Percentiles rank a stretch among this genome's conserved stretches.
Evolutionary conservation across 2,329 filamentous ascomycete species (phyloP).

Genomic region (Cladosporium austrohemisphaericum): DNA sequence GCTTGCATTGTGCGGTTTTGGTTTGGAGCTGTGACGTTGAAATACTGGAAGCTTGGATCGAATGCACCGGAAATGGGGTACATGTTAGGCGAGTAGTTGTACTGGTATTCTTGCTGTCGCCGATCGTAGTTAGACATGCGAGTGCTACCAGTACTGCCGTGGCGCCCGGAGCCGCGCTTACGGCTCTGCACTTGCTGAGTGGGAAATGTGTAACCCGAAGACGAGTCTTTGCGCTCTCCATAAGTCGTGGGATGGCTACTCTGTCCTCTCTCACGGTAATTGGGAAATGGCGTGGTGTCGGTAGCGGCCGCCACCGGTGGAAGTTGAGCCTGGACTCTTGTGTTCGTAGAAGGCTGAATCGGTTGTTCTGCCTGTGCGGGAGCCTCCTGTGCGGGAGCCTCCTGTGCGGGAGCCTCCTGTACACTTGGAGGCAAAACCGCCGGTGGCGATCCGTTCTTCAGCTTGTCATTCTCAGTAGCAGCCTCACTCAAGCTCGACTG

Average conservation of each 20-base stretch:
- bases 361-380: too few species aligned
- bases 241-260: not conserved
- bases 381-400: too few species aligned
- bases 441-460: not conserved
- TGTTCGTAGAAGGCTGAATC: too few species aligned
- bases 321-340: not conserved
- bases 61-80: not conserved
- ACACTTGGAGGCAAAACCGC: not conserved
- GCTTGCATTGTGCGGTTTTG: not conserved
- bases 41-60: not conserved
- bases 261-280: not conserved
- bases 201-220: not conserved
- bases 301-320: not conserved
- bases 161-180: conserved; percentile 1
- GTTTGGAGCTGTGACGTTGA: not conserved
- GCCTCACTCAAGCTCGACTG: not conserved
- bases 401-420: too few species aligned
- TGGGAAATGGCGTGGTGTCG: not conserved
- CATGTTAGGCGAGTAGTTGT: not conserved
- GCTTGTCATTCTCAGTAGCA: too few species aligned
- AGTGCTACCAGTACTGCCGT: not conserved
- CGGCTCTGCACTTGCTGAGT: not conserved
- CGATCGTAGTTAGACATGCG: not conserved
- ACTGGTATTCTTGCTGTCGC: not conserved
- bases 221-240: not conserved